Evolutionary conservation across 2,329 filamentous ascomycete species (phyloP).

Genomic region (Fusarium mundagurra): DNA sequence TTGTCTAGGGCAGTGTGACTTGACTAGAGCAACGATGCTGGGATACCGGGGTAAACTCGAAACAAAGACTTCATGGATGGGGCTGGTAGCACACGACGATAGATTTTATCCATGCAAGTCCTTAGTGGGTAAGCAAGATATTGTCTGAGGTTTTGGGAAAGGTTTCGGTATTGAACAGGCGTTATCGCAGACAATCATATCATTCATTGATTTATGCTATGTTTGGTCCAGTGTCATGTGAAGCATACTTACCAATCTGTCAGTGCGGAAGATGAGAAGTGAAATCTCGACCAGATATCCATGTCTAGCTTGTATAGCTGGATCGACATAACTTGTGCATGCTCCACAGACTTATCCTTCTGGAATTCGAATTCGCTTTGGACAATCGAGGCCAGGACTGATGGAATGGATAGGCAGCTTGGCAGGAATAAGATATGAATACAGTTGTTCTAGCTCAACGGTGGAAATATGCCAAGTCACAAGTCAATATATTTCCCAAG

Average conservation of each 20-base stretch:
- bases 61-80: neutral
- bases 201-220: neutral
- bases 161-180: neutral
- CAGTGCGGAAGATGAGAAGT: neutral
- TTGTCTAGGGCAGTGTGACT: neutral
- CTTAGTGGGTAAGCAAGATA: neutral
- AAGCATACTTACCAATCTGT: neutral
- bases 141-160: neutral
- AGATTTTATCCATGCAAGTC: neutral
- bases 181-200: neutral
- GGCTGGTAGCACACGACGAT: neutral
- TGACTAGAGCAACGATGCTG: neutral
- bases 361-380: neutral
- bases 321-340: conserved; percentile 2
- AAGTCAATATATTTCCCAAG: neutral
- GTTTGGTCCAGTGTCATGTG: neutral
- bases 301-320: neutral
- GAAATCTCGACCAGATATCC: conserved; percentile 6
- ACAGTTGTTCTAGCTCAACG: neutral
- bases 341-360: neutral
- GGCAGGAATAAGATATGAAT: neutral
- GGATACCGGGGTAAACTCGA: neutral
- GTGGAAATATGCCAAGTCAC: neutral
- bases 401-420: neutral
- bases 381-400: neutral